phyloP scores from a whole-genome alignment of 768 basidiomycete species.

The Pisolithus orientalis region DNA sequence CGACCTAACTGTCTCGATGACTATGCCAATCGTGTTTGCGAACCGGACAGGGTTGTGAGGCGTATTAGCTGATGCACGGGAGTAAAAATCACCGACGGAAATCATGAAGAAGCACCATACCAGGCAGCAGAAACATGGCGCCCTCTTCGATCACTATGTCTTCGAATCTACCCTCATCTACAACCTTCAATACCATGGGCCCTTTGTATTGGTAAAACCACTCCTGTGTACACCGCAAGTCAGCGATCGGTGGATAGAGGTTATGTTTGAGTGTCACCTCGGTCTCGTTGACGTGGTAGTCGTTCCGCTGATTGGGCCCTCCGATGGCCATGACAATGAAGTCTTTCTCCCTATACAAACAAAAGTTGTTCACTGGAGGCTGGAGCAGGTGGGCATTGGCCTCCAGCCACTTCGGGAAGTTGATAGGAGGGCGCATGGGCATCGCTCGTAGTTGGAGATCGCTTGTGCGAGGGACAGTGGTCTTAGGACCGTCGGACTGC shows the following conservation, averaged over 20 bases:
- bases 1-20: slow-evolving; percentile 83
- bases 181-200: slow-evolving; percentile 81
- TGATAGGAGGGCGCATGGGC: slow-evolving; percentile 77
- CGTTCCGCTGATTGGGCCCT: slow-evolving; percentile 90
- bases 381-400: slow-evolving; percentile 75
- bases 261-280: slow-evolving; percentile 45
- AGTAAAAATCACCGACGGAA: not conserved
- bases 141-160: slow-evolving; percentile 92
- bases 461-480: not conserved
- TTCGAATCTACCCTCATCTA: slow-evolving; percentile 72
- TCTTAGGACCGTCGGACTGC: no score
- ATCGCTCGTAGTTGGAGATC: slow-evolving; percentile 29
- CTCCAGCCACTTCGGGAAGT: slow-evolving; percentile 83
- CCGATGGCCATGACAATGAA: slow-evolving; percentile 96
- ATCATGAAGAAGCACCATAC: slow-evolving; percentile 34
- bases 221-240: slow-evolving; percentile 46
- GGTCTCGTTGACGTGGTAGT: slow-evolving; percentile 94
- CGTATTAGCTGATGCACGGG: slow-evolving; percentile 65
- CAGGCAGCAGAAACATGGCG: slow-evolving; percentile 93
- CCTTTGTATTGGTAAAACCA: slow-evolving; percentile 99
- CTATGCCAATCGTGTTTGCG: slow-evolving; percentile 85
- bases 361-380: slow-evolving; percentile 92
- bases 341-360: slow-evolving; percentile 75
- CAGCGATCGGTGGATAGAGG: not conserved
- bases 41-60: slow-evolving; percentile 95